A percentile compares a stretch with the other conserved stretches of the same genome.
phyloP scores from a whole-genome alignment of 208 protist species.

The Leishmania turanica region DNA sequence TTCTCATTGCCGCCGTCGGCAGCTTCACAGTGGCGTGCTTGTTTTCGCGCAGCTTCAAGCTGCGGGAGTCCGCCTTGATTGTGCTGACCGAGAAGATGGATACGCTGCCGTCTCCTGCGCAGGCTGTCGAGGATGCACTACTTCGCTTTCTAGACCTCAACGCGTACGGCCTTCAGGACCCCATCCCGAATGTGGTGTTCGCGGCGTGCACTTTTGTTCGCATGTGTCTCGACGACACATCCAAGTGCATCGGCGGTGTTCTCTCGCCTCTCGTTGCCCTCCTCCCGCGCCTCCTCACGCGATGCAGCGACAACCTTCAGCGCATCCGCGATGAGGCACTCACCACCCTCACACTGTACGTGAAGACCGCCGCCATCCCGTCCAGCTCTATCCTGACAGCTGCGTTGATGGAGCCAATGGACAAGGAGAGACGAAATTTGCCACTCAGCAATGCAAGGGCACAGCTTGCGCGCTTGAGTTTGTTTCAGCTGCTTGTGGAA shows the following conservation, averaged over 20 bases:
- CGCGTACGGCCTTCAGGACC: conserved; percentile 79
- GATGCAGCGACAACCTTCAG: conserved; percentile 67
- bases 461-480: conserved; percentile 63
- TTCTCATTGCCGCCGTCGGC: conserved; percentile 47
- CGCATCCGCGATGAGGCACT: conserved; percentile 77
- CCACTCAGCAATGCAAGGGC: conserved; percentile 52
- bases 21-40: conserved; percentile 71
- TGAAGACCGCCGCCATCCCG: conserved; percentile 40
- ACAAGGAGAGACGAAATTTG: conserved; percentile 71
- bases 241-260: conserved; percentile 42
- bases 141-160: conserved; percentile 81
- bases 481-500: conserved; percentile 52
- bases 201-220: conserved; percentile 72
- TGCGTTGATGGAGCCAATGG: conserved; percentile 67
- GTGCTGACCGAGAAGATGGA: conserved; percentile 48
- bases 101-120: conserved; percentile 14
- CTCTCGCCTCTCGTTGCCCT: conserved; percentile 54
- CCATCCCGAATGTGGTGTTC: conserved; percentile 78
- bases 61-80: conserved; percentile 76
- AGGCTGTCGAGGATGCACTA: conserved; percentile 58
- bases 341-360: conserved; percentile 60
- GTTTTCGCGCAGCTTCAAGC: conserved; percentile 68
- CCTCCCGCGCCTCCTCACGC: conserved; percentile 73
- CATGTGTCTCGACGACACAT: conserved; percentile 52
- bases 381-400: conserved; percentile 42